Conservation (phyloP, 495 filamentous ascomycete genomes). For the Clohesyomyces aquaticus region DNA sequence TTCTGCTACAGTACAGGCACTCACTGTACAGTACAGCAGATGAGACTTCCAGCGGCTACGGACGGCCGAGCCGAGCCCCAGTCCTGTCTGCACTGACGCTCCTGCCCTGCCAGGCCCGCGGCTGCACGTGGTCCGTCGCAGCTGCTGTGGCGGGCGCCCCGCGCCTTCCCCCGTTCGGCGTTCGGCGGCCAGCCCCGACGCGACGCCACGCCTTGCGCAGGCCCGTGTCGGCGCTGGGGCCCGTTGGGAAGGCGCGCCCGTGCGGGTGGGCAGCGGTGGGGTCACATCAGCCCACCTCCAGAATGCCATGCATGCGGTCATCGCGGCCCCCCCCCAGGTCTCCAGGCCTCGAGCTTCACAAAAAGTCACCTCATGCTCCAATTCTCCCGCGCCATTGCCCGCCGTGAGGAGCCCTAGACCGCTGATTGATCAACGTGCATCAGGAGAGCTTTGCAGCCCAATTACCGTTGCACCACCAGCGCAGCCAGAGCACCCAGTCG, state of each 20-base stretch:
- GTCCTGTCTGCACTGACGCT: too few relatives aligned
- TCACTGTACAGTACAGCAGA: too few relatives aligned
- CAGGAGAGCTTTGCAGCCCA: background rate
- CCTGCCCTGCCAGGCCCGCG: too few relatives aligned
- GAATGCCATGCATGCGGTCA: background rate
- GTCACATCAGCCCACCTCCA: background rate
- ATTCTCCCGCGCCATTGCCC: background rate
- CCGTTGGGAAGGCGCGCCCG: too few relatives aligned
- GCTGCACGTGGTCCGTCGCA: too few relatives aligned
- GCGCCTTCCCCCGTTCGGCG: background rate
- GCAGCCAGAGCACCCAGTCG: background rate
- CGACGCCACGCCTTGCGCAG: background rate
- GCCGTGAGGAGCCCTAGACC: background rate
- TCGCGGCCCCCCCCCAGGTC: too few relatives aligned
- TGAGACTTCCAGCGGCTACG: too few relatives aligned
- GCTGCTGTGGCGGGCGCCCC: background rate
- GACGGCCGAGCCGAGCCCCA: too few relatives aligned
- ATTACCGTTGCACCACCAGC: background rate
- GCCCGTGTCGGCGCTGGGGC: too few relatives aligned
- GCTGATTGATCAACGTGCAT: background rate
- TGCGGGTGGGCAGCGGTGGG: too few relatives aligned
- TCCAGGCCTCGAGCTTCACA: too few relatives aligned
- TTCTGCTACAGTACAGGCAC: too few relatives aligned
- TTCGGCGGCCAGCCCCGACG: background rate
- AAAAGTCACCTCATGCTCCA: background rate